Evolutionary conservation across 306 rosid genomes (phyloP).

Genomic region (Geum urbanum): DNA sequence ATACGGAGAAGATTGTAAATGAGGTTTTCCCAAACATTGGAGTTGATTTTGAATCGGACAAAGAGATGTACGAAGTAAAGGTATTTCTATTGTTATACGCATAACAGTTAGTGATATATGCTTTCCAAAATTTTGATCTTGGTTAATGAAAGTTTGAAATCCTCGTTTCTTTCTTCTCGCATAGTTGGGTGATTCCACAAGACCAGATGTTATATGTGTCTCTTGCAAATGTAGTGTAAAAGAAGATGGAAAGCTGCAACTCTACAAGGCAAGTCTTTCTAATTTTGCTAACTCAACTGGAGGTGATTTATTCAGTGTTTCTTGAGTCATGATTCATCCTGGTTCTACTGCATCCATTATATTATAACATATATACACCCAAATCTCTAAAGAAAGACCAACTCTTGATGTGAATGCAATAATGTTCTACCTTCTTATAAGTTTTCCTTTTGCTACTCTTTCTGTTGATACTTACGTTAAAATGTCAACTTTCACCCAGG

Average conservation of each 20-base stretch:
- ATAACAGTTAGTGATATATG: not conserved
- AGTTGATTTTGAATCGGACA: conserved; percentile 35
- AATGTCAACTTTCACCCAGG: conserved; percentile 21
- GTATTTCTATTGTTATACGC: conserved; percentile 20
- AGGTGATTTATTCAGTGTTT: no score
- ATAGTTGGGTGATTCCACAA: conserved; percentile 32
- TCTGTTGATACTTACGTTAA: not conserved
- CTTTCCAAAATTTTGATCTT: not conserved
- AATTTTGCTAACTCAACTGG: no score
- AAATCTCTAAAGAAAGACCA: no score
- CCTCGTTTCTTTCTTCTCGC: not conserved
- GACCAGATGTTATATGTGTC: conserved; percentile 26
- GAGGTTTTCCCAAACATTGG: conserved; percentile 27
- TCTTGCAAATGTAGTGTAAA: conserved; percentile 37
- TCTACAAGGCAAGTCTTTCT: conserved; percentile 38
- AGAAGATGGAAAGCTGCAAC: conserved; percentile 32
- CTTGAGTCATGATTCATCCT: no score
- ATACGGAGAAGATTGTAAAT: conserved; percentile 27
- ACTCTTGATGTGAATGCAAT: no score
- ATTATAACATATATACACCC: no score
- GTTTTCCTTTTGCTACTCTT: not conserved
- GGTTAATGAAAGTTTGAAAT: not conserved
- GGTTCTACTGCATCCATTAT: no score
- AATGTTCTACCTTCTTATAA: not conserved
- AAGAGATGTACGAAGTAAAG: conserved; percentile 39